Conservation (phyloP, 768 basidiomycete genomes). For the Termitomyces sp. region DNA sequence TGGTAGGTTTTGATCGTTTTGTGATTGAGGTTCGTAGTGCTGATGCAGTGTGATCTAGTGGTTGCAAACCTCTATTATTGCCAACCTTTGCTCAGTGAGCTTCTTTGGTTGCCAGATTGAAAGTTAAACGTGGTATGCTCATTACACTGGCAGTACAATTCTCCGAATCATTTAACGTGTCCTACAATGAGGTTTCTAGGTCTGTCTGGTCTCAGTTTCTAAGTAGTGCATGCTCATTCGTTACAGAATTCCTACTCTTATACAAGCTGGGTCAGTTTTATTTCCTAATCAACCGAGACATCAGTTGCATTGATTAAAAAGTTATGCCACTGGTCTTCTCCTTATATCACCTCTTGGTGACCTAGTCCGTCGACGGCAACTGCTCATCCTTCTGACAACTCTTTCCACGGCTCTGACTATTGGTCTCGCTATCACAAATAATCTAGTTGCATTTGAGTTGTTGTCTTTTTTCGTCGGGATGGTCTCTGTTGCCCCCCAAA, state of each 20-base stretch:
- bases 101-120: background rate
- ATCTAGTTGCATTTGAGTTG: conserved; percentile 55
- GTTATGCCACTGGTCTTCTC: conserved; percentile 70
- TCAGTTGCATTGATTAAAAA: conserved; percentile 15
- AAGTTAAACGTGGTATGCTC: background rate
- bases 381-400: conserved; percentile 60
- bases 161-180: conserved; percentile 30
- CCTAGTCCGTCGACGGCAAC: conserved; percentile 72
- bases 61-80: conserved; percentile 82
- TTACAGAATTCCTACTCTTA: conserved; percentile 56
- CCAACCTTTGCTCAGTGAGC: conserved; percentile 70
- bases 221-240: background rate
- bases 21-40: background rate
- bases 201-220: conserved; percentile 12
- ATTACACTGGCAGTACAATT: conserved; percentile 29
- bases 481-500: conserved; percentile 66
- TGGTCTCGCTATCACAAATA: conserved; percentile 60
- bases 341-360: conserved; percentile 82
- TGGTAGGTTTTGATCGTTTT: conserved; percentile 19
- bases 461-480: conserved; percentile 72
- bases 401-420: conserved; percentile 60
- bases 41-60: conserved; percentile 25
- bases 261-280: conserved; percentile 55
- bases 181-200: conserved; percentile 36
- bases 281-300: conserved; percentile 5